These are phyloP conservation scores for Larix sibirica DNA, from an alignment of 83 land plant species.

Conservation along the genomic window DNA sequence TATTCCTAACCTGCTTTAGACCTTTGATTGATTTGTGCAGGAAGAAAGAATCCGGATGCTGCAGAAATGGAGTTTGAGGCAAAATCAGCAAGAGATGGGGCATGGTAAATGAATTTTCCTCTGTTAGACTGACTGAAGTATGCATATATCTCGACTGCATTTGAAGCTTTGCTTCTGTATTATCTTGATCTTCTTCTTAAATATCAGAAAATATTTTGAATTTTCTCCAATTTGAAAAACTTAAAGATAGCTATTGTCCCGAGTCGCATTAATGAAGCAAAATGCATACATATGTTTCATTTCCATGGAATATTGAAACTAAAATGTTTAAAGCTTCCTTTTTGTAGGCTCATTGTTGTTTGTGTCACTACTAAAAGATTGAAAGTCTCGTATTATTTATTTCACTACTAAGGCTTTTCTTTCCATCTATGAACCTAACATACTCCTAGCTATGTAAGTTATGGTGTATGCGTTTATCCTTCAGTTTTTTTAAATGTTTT, in stretches of 20 bases:
- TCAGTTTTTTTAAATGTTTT: not conserved
- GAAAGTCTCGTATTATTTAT: not conserved
- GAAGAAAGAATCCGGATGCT: constrained; percentile 33
- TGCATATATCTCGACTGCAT: too few relatives aligned
- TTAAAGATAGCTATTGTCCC: not conserved
- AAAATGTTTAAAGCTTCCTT: not conserved
- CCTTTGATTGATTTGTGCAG: constrained; percentile 15
- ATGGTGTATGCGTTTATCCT: not conserved
- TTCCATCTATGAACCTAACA: not conserved
- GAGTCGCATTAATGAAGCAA: not conserved
- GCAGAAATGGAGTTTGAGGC: constrained; percentile 70
- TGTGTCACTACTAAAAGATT: not conserved
- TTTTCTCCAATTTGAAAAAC: not conserved
- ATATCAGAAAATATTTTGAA: not conserved
- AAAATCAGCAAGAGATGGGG: constrained; percentile 78
- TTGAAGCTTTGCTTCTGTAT: constrained; percentile 1
- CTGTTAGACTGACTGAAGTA: too few relatives aligned
- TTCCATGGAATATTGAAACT: not conserved
- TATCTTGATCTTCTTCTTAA: not conserved
- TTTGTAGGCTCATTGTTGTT: not conserved
- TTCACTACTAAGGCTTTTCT: not conserved
- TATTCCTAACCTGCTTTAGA: not conserved
- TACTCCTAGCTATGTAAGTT: not conserved
- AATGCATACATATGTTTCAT: not conserved
- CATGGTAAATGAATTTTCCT: constrained; percentile 40